These are phyloP conservation scores for Bolboschoenus planiculmis DNA, from an alignment of 176 grass and related monocot species.

Conservation along the genomic window DNA sequence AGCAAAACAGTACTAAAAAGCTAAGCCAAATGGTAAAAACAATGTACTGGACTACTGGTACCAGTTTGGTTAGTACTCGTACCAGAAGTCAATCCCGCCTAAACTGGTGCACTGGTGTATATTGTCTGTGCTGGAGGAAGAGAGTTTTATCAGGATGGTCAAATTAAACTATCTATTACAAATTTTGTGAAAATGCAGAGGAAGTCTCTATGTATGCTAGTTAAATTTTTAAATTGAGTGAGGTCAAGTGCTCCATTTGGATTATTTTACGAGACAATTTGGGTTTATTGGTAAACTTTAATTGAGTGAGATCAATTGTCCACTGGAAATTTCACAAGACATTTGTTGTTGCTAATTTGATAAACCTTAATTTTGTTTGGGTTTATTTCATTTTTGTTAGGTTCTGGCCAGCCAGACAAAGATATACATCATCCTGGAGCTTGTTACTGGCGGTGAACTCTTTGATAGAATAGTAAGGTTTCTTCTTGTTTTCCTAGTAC, in stretches of 20 bases:
- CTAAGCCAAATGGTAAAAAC: neutral
- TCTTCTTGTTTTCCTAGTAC: conserved; percentile 13
- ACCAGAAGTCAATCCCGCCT: neutral
- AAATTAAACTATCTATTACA: neutral
- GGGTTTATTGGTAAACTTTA: no score
- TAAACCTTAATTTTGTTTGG: conserved; percentile 1
- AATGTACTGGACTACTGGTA: neutral
- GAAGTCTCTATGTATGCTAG: neutral
- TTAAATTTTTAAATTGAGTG: neutral
- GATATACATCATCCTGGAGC: conserved; percentile 99
- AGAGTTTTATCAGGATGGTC: neutral
- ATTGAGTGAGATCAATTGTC: neutral
- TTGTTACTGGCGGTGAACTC: conserved; percentile 83
- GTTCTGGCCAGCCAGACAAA: conserved; percentile 77
- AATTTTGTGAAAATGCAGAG: neutral
- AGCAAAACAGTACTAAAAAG: neutral
- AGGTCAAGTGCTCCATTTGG: neutral
- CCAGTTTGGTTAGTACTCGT: neutral
- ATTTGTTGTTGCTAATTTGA: neutral
- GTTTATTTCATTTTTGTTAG: conserved; percentile 32
- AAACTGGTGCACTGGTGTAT: neutral
- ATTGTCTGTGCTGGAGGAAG: neutral
- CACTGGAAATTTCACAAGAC: neutral
- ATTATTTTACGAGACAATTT: neutral
- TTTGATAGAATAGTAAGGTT: conserved; percentile 92